phyloP scores from a whole-genome alignment of 75 land plant species.

The Cryptomeria japonica region DNA sequence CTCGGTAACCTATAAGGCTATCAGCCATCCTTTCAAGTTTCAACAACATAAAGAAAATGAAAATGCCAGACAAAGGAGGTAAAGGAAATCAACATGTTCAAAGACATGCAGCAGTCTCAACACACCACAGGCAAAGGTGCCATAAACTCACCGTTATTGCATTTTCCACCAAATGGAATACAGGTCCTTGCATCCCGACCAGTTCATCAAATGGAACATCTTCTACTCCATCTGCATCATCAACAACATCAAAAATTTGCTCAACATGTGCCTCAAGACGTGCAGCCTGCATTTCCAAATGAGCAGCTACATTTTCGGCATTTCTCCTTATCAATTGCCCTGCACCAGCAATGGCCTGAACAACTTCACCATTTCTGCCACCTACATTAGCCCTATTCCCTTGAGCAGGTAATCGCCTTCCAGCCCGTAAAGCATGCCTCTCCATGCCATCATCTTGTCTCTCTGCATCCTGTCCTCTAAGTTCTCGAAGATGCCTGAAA shows the following conservation, averaged over 20 bases:
- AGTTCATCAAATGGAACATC: slow-evolving; percentile 99
- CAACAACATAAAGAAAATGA: too few relatives aligned
- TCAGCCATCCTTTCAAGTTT: too few relatives aligned
- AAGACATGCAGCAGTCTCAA: too few relatives aligned
- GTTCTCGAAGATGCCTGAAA: slow-evolving; percentile 80
- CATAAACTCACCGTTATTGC: slow-evolving; percentile 80
- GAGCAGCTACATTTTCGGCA: slow-evolving; percentile 92
- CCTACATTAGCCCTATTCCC: slow-evolving; percentile 45
- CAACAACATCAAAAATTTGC: slow-evolving; percentile 97
- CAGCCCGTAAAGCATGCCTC: slow-evolving; percentile 65
- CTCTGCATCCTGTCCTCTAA: slow-evolving; percentile 70
- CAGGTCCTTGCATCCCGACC: slow-evolving; percentile 99
- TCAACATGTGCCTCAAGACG: slow-evolving; percentile 96
- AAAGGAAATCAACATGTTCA: too few relatives aligned
- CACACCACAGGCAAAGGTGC: too few relatives aligned
- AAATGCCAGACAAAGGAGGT: too few relatives aligned
- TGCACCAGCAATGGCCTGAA: slow-evolving; percentile 87
- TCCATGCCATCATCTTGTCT: slow-evolving; percentile 72
- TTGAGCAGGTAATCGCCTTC: slow-evolving; percentile 52
- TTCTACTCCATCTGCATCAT: slow-evolving; percentile 98
- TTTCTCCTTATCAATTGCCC: slow-evolving; percentile 85
- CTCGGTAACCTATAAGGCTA: too few relatives aligned
- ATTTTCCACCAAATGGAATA: slow-evolving; percentile 94
- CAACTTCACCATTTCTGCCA: slow-evolving; percentile 68
- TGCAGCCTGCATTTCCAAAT: slow-evolving; percentile 91